Evolutionary conservation across 225 moss, liverwort and hornwort species (phyloP).

Genomic region (Pleurozium schreberi): DNA sequence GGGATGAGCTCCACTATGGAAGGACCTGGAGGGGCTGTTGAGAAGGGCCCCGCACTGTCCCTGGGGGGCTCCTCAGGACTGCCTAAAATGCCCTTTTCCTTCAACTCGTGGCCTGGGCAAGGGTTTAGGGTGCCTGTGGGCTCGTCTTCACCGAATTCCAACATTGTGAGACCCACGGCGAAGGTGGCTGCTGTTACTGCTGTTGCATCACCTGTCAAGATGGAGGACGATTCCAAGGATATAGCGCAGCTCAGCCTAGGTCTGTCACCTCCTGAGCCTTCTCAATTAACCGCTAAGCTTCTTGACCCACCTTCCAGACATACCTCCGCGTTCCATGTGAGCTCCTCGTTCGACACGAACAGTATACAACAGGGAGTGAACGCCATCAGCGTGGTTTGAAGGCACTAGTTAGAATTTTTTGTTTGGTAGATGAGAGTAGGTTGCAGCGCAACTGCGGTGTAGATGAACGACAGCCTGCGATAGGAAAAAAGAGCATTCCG

Average conservation of each 20-base stretch:
- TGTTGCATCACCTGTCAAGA: slow-evolving; percentile 49
- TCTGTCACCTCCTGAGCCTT: slow-evolving; percentile 73
- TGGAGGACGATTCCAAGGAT: slow-evolving; percentile 60
- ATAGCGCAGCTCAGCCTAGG: slow-evolving; percentile 83
- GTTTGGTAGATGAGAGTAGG: slow-evolving; percentile 2
- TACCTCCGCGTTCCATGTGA: slow-evolving; percentile 77
- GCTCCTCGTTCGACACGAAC: slow-evolving; percentile 60
- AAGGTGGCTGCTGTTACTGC: slow-evolving; percentile 22
- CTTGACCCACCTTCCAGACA: slow-evolving; percentile 61
- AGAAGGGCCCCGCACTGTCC: slow-evolving; percentile 15
- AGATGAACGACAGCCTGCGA: slow-evolving; percentile 20
- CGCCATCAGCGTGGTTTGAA: slow-evolving; percentile 89
- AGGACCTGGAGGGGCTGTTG: not conserved
- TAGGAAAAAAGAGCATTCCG: not conserved
- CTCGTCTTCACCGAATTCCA: slow-evolving; percentile 31
- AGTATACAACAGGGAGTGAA: slow-evolving; percentile 69
- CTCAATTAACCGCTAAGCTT: slow-evolving; percentile 72
- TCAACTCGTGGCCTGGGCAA: slow-evolving; percentile 57
- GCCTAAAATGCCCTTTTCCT: slow-evolving; percentile 37
- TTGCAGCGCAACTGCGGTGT: slow-evolving; percentile 12
- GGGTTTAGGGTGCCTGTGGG: slow-evolving; percentile 22
- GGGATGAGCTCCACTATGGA: not conserved
- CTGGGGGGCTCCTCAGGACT: slow-evolving; percentile 23
- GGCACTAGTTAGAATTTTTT: not conserved
- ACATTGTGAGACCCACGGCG: slow-evolving; percentile 80